Evolutionary conservation across 2,329 filamentous ascomycete genomes (phyloP), one percentile per base, ranked within the genome.

Genomic region (Chalaropsis ovoidea): DNA sequence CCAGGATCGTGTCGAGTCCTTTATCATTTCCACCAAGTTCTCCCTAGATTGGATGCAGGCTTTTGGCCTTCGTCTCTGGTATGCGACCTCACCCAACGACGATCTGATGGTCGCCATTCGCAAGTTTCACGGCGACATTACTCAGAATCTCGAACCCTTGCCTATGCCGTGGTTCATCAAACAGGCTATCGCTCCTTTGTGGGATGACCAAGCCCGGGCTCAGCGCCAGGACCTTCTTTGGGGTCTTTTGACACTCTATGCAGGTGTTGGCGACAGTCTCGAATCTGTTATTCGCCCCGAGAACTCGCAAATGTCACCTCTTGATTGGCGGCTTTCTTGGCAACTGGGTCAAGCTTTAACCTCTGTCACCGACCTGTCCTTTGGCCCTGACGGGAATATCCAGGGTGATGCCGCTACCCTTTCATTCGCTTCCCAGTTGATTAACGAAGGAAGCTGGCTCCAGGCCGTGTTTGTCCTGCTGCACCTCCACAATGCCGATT

Each of bases 11-110:
- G 82, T 87, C 47, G 82, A 86, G 15, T 87, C 87, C 0, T 96
- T 99, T 72, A 81, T 86, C 64, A 89, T 99, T 69, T 89, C 90
- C 0, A 82, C 88, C 71, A 86, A 86, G 60, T 99, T 96, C 73
- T 85, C 85, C 3, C 80, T 99, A 43, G 89, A 95, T 73, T 99
- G 94, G 94, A 86, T 90, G 74, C 92, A 95, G 72, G 87, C 92
- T 0, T 96, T 99, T 74, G 93, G 90, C 11, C 80, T 99, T 62
- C 86, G 92, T 54, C 79, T 99, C 1, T 97, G 91, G 89, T 99
- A 96, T 74, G 86, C 86, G 56, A 88, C 86, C 49, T 80, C 83
- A 1, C 78, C 82, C 42, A 80, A 85, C 47, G 87, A 91, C 56
- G 81, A 85, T 43, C 80, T 96, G 54, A 83, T 86, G 62, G 78